These are phyloP conservation scores for Ziziphus jujuba DNA, from an alignment of 306 rosid genomes.

Conservation along the genomic window DNA sequence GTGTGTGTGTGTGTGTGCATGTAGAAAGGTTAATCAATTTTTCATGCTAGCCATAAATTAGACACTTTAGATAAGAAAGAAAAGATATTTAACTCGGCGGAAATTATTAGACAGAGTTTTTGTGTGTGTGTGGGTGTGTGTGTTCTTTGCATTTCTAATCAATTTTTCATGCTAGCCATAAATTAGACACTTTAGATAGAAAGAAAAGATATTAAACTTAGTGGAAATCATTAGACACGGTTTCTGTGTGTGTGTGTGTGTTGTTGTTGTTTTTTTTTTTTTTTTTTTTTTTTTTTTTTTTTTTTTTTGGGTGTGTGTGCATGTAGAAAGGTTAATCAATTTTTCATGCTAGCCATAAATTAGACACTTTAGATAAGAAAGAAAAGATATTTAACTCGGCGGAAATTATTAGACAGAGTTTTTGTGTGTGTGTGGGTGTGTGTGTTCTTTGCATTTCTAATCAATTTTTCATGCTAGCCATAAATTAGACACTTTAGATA, in stretches of 20 bases:
- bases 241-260: too few relatives aligned
- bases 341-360: neutral
- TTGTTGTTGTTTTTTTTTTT: too few relatives aligned
- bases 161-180: neutral
- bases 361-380: neutral
- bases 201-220: neutral
- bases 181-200: neutral
- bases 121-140: too few relatives aligned
- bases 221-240: neutral
- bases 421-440: too few relatives aligned
- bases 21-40: neutral
- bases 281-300: too few relatives aligned
- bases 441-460: neutral
- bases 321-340: too few relatives aligned
- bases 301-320: too few relatives aligned
- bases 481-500: neutral
- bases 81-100: neutral
- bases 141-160: neutral
- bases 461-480: neutral
- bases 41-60: neutral
- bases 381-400: neutral
- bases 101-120: neutral
- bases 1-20: too few relatives aligned
- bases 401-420: neutral
- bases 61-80: neutral